Base-by-base conservation (phyloP, 2,329 filamentous ascomycete species). In the Neopestalotiopsis clavispora region DNA sequence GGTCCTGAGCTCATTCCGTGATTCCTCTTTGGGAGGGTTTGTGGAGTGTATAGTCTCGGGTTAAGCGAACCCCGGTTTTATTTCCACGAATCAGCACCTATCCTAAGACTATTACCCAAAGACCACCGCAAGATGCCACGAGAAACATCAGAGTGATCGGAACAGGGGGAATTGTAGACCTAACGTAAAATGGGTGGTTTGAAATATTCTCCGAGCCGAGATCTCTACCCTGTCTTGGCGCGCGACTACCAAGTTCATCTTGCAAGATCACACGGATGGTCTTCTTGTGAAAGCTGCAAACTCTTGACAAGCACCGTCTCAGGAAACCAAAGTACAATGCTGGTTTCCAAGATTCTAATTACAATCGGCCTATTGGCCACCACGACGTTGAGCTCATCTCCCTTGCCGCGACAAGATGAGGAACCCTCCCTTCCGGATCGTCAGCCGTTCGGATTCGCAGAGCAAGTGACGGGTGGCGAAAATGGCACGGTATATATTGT, bases 401-500 rank as follows among this genome's bases (percentile, higher is more conserved):
- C 28, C 10, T 30, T 23, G 9, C 10, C 30, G 13, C 63, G 63
- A 9, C 49, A 66, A 40, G 49, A 66, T 10, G 56, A 42, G 1
- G 17, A 30, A 30, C 67, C 67, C 9, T 23, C 28, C 3, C 65
- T 74, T 4, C 72, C 72, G 14, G 66, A 70, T 40, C 72, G 71
- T 7, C n/a, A n/a, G 10, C 70, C 70, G n/a, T 73, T 74, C 62
- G 71, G 72, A 7, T 74, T 73, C 67, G 72, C 69, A 20, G 40
- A 56, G n/a, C 30, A 67, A 10, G 69, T 59, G 3, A 74, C 71
- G 1, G 72, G 71, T 30, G 72, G 72, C 9, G 72, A 69, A 12
- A 61, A 67, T 12, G 66, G 66, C 52, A 69, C 69, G 45, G 70
- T 71, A 10, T 72, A 72, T 42, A 59, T 73, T 4, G 70, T 73